phyloP scores from a whole-genome alignment of 2,329 filamentous ascomycete genomes.

The Epichloe festucae region DNA sequence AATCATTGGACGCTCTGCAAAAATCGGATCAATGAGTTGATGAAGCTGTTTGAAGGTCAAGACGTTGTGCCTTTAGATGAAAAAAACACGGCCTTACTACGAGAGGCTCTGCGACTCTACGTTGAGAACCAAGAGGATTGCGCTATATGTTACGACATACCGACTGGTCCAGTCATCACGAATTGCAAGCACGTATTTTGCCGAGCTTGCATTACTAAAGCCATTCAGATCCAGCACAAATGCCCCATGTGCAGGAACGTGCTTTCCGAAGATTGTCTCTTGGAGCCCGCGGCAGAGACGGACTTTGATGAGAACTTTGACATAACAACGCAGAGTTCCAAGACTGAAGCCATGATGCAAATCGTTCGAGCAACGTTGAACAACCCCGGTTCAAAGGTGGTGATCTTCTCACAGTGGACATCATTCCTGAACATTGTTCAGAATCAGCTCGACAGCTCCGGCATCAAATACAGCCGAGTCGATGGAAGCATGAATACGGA shows the following conservation, averaged over 20 bases:
- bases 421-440: slow-evolving; percentile 62
- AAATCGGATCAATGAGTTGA: slow-evolving; percentile 58
- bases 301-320: slow-evolving; percentile 41
- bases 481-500: slow-evolving; percentile 66
- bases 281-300: slow-evolving; percentile 51
- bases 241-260: slow-evolving; percentile 74
- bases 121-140: slow-evolving; percentile 77
- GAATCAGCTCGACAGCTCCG: slow-evolving; percentile 46
- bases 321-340: slow-evolving; percentile 57
- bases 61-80: slow-evolving; percentile 56
- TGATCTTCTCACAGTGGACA: slow-evolving; percentile 70
- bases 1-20: slow-evolving; percentile 80
- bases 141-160: slow-evolving; percentile 62
- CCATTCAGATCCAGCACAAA: slow-evolving; percentile 62
- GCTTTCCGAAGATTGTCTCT: slow-evolving; percentile 44
- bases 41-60: slow-evolving; percentile 54
- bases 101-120: slow-evolving; percentile 60
- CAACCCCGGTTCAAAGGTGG: slow-evolving; percentile 52
- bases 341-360: slow-evolving; percentile 66
- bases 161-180: slow-evolving; percentile 67
- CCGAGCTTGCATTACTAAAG: slow-evolving; percentile 56
- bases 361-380: slow-evolving; percentile 59
- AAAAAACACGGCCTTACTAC: slow-evolving; percentile 55
- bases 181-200: slow-evolving; percentile 76
- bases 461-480: slow-evolving; percentile 55